Base-by-base conservation (phyloP, 495 filamentous ascomycete species). In the Tuber indicum region DNA sequence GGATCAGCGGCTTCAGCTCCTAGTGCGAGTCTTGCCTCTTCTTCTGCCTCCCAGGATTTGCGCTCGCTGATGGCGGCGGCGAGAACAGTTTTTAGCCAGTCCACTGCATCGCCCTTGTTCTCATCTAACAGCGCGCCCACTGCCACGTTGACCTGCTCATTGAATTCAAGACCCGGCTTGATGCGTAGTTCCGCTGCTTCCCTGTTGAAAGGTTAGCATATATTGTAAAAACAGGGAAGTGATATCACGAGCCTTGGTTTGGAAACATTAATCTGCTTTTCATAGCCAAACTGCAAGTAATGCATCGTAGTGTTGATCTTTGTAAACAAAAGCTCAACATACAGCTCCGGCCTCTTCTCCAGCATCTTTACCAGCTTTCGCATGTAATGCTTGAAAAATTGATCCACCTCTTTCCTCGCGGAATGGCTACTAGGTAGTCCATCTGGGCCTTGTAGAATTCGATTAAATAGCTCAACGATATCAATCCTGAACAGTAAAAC, bases 361-460 rank as follows among this genome's bases (percentile, higher is more conserved):
- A 98, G 86, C 84, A 94, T 97, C 83, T 92, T 91, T 32, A 90
- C 85, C 75, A 94, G 87, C 81, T 88, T 91, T 79, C 89, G 92
- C 46, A 98, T 85, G 43, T 96, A 87, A 75, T 98, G 93, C 81
- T 91, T 90, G 5, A 92, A 89, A 47, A 99, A 86, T 81, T 96
- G 92, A 79, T 98, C 92, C 94, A 96, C 97, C 79, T 98, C 95
- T 82, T 91, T 93, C 84, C 89, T 96, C 69, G 89, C 87, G 10
- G 89, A 84, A 16, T 85, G 85, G 72, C 85, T 86, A 74, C 87
- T 88, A 83, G 94, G 90, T 58, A 99, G 84, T 5, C 90, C 90
- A 70, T 93, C 91, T 0, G 93, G 92, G 2, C 96, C 96, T 84
- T 97, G 97, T 83, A 98, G 93, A 89, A 98, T 95, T 77, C 90